Evolutionary conservation across 345 rosid species (phyloP).

Genomic region (Euphorbia peplus): DNA sequence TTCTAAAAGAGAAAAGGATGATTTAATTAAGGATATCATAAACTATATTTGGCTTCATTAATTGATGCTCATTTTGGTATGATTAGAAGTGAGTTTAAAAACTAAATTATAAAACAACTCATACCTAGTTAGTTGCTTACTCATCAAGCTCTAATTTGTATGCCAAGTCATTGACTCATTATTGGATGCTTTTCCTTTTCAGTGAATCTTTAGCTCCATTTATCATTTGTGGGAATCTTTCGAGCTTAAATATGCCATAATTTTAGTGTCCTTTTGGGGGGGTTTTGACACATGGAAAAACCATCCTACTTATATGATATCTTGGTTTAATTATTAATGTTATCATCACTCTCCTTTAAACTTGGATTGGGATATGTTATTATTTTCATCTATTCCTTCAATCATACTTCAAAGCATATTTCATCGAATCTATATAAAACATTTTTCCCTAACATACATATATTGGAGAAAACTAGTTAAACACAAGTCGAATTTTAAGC

Average conservation of each 20-base stretch:
- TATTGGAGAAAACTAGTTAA: too few species aligned
- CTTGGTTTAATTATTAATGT: neutral
- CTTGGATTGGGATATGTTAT: too few species aligned
- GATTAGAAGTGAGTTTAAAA: too few species aligned
- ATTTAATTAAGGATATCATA: neutral
- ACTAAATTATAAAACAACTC: too few species aligned
- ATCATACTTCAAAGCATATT: too few species aligned
- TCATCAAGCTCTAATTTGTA: neutral
- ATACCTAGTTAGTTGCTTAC: too few species aligned
- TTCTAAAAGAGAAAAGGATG: neutral
- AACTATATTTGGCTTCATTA: neutral
- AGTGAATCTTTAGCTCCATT: too few species aligned
- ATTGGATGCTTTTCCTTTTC: neutral
- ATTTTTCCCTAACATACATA: too few species aligned
- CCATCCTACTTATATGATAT: neutral
- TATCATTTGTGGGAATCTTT: too few species aligned
- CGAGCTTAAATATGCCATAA: neutral
- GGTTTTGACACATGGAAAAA: neutral
- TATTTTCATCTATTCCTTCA: too few species aligned
- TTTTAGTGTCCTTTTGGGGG: neutral
- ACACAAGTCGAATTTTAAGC: too few species aligned
- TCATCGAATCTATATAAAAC: too few species aligned
- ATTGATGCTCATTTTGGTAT: neutral
- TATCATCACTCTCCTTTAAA: neutral
- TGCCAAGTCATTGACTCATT: neutral